phyloP scores from a whole-genome alignment of 495 filamentous ascomycete genomes.

The Daldinia childiae region DNA sequence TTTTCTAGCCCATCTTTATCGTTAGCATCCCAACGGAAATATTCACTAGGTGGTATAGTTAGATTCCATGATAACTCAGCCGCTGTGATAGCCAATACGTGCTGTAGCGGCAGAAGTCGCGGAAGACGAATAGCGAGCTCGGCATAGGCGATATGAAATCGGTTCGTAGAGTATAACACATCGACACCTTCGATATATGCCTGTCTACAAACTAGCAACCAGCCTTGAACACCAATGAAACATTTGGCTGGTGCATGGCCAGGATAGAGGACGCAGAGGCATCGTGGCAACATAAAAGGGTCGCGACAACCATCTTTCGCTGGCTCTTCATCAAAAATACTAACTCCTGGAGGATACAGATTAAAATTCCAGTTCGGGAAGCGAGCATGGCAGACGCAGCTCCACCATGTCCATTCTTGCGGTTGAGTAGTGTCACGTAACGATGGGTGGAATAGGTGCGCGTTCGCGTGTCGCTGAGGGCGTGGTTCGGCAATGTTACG shows the following conservation, averaged over 20 bases:
- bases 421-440: constrained; percentile 8
- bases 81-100: background rate
- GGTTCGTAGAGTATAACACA: constrained; percentile 39
- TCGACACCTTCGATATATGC: constrained; percentile 39
- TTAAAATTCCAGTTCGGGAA: background rate
- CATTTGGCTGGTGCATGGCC: constrained; percentile 28
- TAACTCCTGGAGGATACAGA: background rate
- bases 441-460: background rate
- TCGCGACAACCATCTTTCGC: background rate
- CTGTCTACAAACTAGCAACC: constrained; percentile 37
- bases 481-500: background rate
- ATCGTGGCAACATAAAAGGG: background rate
- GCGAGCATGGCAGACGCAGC: constrained; percentile 37
- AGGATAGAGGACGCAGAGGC: constrained; percentile 12
- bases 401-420: constrained; percentile 35
- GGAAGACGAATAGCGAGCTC: background rate
- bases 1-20: background rate
- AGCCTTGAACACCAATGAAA: constrained; percentile 35
- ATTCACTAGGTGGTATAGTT: background rate
- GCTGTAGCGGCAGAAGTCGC: background rate
- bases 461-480: background rate
- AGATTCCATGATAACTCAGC: background rate
- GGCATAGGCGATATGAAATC: constrained; percentile 19
- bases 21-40: background rate
- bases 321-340: background rate